Percentiles rank a stretch among this genome's conserved stretches.
Evolutionary conservation across 768 basidiomycete species (phyloP).

Genomic region (Xerocomellus dryophilus): DNA sequence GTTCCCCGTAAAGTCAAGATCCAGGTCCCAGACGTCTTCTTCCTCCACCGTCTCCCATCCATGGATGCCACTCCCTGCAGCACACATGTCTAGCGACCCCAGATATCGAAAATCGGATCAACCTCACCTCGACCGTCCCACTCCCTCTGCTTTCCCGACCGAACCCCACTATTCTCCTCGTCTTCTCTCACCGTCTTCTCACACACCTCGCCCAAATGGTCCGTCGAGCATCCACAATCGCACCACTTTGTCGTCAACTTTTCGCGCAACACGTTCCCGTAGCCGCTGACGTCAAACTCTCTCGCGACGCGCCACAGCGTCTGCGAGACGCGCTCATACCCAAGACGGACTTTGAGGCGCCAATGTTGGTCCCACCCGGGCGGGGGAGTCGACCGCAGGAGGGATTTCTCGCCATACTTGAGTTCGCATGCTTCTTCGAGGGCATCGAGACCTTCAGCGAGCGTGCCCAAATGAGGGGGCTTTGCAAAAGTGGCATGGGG

Average conservation of each 20-base stretch:
- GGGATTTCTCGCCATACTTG: conserved; percentile 45
- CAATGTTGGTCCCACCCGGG: conserved; percentile 56
- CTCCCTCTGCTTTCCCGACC: conserved; percentile 66
- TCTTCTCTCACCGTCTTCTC: conserved; percentile 70
- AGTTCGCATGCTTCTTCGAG: conserved; percentile 65
- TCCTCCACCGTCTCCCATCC: conserved; percentile 77
- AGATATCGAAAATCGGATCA: background rate
- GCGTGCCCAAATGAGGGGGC: conserved; percentile 60
- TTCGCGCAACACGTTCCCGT: conserved; percentile 64
- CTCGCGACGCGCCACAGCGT: conserved; percentile 68
- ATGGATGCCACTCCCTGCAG: conserved; percentile 52
- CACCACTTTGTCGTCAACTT: conserved; percentile 77
- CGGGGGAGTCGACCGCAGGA: conserved; percentile 29
- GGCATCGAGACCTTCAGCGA: conserved; percentile 55
- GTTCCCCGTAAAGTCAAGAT: conserved; percentile 59
- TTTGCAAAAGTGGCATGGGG: conserved; percentile 57
- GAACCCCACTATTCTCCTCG: conserved; percentile 56
- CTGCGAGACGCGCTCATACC: conserved; percentile 62
- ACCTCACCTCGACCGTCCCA: conserved; percentile 67
- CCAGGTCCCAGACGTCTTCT: conserved; percentile 73
- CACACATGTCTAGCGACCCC: background rate
- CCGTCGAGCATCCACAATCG: conserved; percentile 77
- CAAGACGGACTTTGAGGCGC: conserved; percentile 55
- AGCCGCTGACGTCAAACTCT: conserved; percentile 72
- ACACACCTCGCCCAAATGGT: conserved; percentile 74